These are phyloP conservation scores for Cryptosporidium baileyi DNA, from an alignment of 169 alveolate species.

Conservation along the genomic window DNA sequence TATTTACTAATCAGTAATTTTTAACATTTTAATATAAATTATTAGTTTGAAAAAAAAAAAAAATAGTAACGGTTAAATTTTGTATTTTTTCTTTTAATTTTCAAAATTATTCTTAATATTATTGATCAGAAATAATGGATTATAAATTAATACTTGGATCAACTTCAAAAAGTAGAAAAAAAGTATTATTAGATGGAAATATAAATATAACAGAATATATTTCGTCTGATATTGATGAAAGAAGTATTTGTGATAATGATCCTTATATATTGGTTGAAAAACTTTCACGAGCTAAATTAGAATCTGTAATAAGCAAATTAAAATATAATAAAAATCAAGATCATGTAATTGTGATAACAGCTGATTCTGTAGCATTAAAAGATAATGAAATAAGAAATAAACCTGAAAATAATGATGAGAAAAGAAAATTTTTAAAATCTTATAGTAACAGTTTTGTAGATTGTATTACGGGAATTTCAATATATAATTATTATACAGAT, in stretches of 20 bases:
- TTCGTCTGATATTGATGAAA: constrained; percentile 67
- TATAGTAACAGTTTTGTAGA: constrained; percentile 50
- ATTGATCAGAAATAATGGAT: background rate
- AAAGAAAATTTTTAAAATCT: constrained; percentile 16
- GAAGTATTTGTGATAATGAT: constrained; percentile 12
- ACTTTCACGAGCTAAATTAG: constrained; percentile 32
- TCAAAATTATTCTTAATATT: too few species aligned
- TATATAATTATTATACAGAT: constrained; percentile 29
- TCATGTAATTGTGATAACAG: constrained; percentile 33
- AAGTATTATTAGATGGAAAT: background rate
- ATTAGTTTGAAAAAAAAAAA: too few species aligned
- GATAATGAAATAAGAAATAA: constrained; percentile 66
- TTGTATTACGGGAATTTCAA: constrained; percentile 34
- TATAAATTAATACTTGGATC: constrained; percentile 46
- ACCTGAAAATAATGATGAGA: constrained; percentile 23
- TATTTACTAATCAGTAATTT: too few species aligned
- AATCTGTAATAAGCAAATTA: constrained; percentile 22
- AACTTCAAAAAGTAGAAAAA: constrained; percentile 46
- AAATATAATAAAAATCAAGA: background rate
- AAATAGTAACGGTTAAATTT: too few species aligned
- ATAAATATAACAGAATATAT: constrained; percentile 8
- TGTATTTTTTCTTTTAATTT: too few species aligned
- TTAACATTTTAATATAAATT: too few species aligned
- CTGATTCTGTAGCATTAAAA: constrained; percentile 49
- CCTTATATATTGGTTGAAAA: constrained; percentile 9